Evolutionary conservation across 2,329 filamentous ascomycete species (phyloP).

Genomic region (Metarhizium sp.): DNA sequence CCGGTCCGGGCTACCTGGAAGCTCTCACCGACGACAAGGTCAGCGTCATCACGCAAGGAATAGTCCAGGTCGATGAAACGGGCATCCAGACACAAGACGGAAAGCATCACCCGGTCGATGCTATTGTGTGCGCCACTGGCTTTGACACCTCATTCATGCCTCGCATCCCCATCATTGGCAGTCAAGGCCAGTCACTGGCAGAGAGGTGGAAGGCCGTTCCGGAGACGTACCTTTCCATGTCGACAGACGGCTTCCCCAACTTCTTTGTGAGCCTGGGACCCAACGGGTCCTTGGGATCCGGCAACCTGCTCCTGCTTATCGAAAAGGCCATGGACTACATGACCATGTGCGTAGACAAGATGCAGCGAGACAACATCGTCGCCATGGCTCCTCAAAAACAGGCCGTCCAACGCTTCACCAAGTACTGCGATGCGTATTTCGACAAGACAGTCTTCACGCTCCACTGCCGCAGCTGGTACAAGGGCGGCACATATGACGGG

Average conservation of each 20-base stretch:
- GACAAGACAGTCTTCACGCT: no score
- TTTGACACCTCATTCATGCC: constrained; percentile 44
- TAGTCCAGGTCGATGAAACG: constrained; percentile 35
- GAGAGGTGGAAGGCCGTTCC: constrained; percentile 34
- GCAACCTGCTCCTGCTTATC: neutral
- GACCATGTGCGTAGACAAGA: neutral
- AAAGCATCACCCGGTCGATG: constrained; percentile 34
- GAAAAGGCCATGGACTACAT: neutral
- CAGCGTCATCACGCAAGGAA: constrained; percentile 28
- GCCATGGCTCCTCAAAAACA: no score
- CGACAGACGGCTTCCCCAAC: constrained; percentile 35
- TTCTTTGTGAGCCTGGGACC: constrained; percentile 17
- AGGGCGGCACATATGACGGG: no score
- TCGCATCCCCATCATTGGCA: constrained; percentile 37
- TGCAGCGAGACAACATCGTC: neutral
- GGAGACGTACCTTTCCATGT: constrained; percentile 40
- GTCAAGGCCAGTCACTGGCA: constrained; percentile 34
- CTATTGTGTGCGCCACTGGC: constrained; percentile 45
- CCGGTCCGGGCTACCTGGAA: neutral
- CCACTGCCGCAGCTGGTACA: no score
- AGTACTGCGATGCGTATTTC: no score
- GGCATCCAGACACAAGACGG: constrained; percentile 22
- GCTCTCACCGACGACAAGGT: neutral
- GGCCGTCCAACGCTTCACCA: no score
- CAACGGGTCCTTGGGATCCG: neutral